Percentiles rank a stretch among this genome's conserved stretches.
These are phyloP conservation scores for Cytospora schulzeri DNA, from an alignment of 2,329 filamentous ascomycete genomes.

Conservation along the genomic window DNA sequence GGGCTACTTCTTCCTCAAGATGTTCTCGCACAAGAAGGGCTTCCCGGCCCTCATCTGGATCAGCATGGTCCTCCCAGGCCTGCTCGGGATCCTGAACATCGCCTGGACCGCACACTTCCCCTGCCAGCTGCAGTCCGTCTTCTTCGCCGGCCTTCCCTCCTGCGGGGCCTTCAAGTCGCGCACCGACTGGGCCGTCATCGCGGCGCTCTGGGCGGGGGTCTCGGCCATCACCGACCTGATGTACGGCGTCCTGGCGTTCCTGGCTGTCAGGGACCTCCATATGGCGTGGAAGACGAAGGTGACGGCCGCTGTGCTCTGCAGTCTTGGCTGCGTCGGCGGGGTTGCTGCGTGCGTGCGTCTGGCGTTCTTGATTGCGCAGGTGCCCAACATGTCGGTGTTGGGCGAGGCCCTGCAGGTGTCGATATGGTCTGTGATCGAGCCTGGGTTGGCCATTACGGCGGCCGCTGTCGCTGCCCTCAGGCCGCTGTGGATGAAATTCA, in stretches of 20 bases:
- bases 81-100: background rate
- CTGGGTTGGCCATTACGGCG: background rate
- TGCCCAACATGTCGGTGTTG: background rate
- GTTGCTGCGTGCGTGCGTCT: background rate
- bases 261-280: background rate
- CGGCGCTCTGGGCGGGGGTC: background rate
- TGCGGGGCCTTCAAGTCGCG: background rate
- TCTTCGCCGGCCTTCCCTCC: background rate
- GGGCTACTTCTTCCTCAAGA: background rate
- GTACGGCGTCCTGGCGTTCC: background rate
- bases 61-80: background rate
- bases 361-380: background rate
- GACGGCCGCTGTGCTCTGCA: background rate
- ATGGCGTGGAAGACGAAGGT: background rate
- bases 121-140: background rate
- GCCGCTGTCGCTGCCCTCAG: background rate
- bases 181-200: background rate
- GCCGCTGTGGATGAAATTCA: background rate
- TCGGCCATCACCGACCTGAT: background rate
- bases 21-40: background rate
- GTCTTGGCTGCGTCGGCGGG: background rate
- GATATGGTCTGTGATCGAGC: background rate
- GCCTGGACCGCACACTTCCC: background rate
- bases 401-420: background rate
- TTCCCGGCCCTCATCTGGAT: background rate